phyloP scores from a whole-genome alignment of 345 rosid species.

The Gossypium mustelinum region DNA sequence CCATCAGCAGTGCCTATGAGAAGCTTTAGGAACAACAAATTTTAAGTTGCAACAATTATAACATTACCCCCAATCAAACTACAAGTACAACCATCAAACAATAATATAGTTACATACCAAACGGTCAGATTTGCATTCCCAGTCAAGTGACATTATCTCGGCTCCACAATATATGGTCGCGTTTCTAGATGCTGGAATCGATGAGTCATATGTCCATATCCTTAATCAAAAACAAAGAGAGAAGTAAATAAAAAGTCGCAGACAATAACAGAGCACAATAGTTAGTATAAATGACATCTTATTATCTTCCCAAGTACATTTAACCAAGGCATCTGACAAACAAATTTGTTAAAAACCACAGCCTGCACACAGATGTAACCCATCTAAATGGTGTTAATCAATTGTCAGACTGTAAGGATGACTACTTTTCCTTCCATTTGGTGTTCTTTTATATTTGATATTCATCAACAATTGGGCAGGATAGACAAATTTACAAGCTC shows the following conservation, averaged over 20 bases:
- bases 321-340: neutral
- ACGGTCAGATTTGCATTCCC: conserved; percentile 81
- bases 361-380: neutral
- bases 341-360: neutral
- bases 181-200: conserved; percentile 65
- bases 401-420: neutral
- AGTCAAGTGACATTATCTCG: conserved; percentile 68
- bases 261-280: conserved; percentile 12
- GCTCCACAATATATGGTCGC: conserved; percentile 77
- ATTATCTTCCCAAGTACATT: neutral
- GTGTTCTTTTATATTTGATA: neutral
- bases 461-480: neutral
- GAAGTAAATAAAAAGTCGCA: neutral
- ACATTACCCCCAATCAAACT: conserved; percentile 2
- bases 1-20: conserved; percentile 79
- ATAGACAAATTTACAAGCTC: neutral
- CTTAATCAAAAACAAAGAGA: conserved; percentile 25
- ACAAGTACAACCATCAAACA: neutral
- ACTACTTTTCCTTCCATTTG: neutral
- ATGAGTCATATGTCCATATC: conserved; percentile 73
- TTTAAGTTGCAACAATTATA: conserved; percentile 1
- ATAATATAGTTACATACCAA: conserved; percentile 35
- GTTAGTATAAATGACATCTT: conserved; percentile 12
- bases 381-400: conserved; percentile 1
- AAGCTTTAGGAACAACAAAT: conserved; percentile 41